Base-by-base conservation (phyloP, 192 early-diverging fungal genomes). In the Podila epigama region DNA sequence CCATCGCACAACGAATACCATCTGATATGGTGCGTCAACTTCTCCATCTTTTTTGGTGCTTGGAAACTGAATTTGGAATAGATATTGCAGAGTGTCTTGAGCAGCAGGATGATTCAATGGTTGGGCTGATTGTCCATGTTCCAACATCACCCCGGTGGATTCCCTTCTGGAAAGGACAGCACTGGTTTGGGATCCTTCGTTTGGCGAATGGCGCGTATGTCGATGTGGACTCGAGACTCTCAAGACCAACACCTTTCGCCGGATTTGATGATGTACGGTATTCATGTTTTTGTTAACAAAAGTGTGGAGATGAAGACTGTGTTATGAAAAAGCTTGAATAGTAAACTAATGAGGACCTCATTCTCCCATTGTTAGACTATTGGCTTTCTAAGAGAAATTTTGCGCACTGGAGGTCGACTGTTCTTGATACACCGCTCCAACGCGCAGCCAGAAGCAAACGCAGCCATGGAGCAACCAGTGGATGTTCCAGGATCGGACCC, bases 41-140 rank as follows among this genome's bases (percentile, higher is more conserved):
- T 22, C 44, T 18, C 20, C 44, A 22, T 48, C 3, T 48, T 7
- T 48, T 25, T 22, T 9, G n/a, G 25, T 48, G 20, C 5, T 5
- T 6, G 40, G 9, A 28, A 1, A 36, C 7, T 15, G 3, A 27
- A 10, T 13, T 33, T 44, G 5, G 28, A 4, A 7, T 58, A 75
- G 73, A 77, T 40, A 77, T 77, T 35, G 66, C 50, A 11, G 56
- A 77, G 32, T 68, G 66, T 8, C 37, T 77, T 5, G 27, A 37
- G n/a, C 59, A 77, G 29, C 73, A 77, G 73, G 73, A 77, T 33
- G 59, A 62, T 4, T 68, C 73, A 5, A 77, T 77, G 73, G 37
- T 77, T 3, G 73, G 73, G 22, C 20, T 77, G 27, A 77, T 77
- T 35, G 52, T 60, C n/a, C 73, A 77, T 51, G 65, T 77, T 1